phyloP scores from a whole-genome alignment of 2,329 filamentous ascomycete genomes.

The Triangularia setosa region DNA sequence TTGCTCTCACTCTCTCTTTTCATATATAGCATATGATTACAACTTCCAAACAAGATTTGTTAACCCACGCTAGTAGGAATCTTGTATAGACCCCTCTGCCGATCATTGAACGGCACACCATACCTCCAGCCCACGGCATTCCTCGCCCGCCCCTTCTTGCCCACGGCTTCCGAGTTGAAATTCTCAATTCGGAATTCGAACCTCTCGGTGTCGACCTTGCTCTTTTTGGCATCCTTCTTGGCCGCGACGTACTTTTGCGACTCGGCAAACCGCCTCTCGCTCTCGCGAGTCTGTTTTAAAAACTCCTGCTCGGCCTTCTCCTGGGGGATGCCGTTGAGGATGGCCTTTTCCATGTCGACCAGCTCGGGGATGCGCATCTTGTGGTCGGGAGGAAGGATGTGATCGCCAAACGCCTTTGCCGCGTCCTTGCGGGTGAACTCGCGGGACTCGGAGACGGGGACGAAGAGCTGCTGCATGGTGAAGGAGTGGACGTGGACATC shows the following conservation, averaged over 20 bases:
- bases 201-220: slow-evolving; percentile 46
- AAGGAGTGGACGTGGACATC: slow-evolving; percentile 60
- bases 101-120: slow-evolving; percentile 59
- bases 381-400: slow-evolving; percentile 56
- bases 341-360: slow-evolving; percentile 50
- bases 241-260: slow-evolving; percentile 32
- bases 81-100: slow-evolving; percentile 61
- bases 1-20: neutral
- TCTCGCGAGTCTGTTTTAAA: slow-evolving; percentile 37
- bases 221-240: slow-evolving; percentile 39
- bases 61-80: slow-evolving; percentile 61
- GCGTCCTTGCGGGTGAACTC: slow-evolving; percentile 63
- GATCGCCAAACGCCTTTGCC: slow-evolving; percentile 59
- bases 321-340: slow-evolving; percentile 35
- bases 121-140: slow-evolving; percentile 59
- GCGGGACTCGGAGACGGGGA: slow-evolving; percentile 60
- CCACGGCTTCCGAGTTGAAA: slow-evolving; percentile 54
- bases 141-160: slow-evolving; percentile 48
- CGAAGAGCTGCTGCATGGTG: slow-evolving; percentile 62
- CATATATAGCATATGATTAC: slow-evolving; percentile 9
- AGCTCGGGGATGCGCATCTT: slow-evolving; percentile 62
- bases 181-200: slow-evolving; percentile 62
- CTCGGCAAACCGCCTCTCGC: slow-evolving; percentile 38
- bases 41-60: slow-evolving; percentile 22
- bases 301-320: slow-evolving; percentile 40